Evolutionary conservation across 73 alveolate genomes (phyloP).

Genomic region (Tetrahymena thermophila): DNA sequence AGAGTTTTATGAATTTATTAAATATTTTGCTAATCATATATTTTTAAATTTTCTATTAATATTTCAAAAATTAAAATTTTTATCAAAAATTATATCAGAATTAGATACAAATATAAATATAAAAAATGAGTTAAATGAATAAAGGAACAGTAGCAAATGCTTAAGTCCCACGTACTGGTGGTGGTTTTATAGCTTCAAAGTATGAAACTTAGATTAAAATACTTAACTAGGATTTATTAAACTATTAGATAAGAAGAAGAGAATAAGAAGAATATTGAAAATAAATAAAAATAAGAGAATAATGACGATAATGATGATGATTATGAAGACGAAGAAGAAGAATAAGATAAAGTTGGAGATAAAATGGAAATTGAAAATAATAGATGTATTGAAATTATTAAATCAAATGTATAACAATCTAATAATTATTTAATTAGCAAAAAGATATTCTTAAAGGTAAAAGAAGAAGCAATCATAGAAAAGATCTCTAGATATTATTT

Average conservation of each 20-base stretch:
- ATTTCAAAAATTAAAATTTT: not conserved
- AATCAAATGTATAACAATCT: too few relatives aligned
- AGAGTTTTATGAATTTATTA: not conserved
- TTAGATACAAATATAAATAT: too few relatives aligned
- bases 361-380: not conserved
- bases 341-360: not conserved
- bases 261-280: not conserved
- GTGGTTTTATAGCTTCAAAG: not conserved
- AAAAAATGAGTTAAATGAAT: not conserved
- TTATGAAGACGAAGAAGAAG: not conserved
- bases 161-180: not conserved
- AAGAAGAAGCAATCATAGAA: not conserved
- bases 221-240: too few relatives aligned
- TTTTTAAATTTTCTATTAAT: not conserved
- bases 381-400: not conserved
- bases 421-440: not conserved
- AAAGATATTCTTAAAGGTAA: not conserved
- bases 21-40: not conserved
- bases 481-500: constrained; percentile 20
- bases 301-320: not conserved
- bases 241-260: not conserved
- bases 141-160: not conserved
- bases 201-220: not conserved
- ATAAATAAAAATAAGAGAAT: not conserved
- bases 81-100: not conserved